Base-by-base conservation (phyloP, 345 rosid species). In the Citrus unshiu region DNA sequence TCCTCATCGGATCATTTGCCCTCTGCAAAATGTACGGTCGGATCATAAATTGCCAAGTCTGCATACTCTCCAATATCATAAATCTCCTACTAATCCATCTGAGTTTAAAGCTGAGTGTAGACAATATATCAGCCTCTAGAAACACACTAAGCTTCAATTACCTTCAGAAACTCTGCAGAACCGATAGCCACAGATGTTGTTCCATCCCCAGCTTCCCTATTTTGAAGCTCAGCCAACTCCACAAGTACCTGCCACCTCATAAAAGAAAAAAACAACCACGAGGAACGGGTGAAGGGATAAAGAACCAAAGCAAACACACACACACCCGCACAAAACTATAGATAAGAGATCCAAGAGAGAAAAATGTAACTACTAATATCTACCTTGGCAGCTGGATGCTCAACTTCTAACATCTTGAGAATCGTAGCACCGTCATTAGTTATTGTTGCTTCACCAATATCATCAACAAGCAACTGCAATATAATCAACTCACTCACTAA, bases 301-400 rank as follows among this genome's bases (percentile, higher is more conserved):
- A 40, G 22, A 13, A 30, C 40, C 57, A 78, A n/a, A 76, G 34
- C 57, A 46, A 30, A 74, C 30, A 9, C 1, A 54, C 4, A 51
- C 5, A 27, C 9, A 8, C 43, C 7, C 10, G 2, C 9, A 39
- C 7, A 39, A 7, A 39, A 40, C 46, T 2, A 1, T 40, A 27
- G 29, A 27, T 27, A 27, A 27, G 29, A 27, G 29, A 27, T 2
- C 43, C 6, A 14, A 49, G 27, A 43, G 2, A 29, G 19, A 22
- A 60, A 51, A 54, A 81, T 18, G 27, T 1, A 13, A 43, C 3
- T n/a, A 56, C 16, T 21, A 56, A 27, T 27, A 72, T 75, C 43
- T 46, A 96, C 97, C 97, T 96, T 94, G 73, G 99, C 98, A 82
- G 99, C 98, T 2, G 98, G 95, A 84, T 93, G 99, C 86, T 96